Evolutionary conservation across 257 asterid genomes (phyloP).

Genomic region (Phtheirospermum japonicum): DNA sequence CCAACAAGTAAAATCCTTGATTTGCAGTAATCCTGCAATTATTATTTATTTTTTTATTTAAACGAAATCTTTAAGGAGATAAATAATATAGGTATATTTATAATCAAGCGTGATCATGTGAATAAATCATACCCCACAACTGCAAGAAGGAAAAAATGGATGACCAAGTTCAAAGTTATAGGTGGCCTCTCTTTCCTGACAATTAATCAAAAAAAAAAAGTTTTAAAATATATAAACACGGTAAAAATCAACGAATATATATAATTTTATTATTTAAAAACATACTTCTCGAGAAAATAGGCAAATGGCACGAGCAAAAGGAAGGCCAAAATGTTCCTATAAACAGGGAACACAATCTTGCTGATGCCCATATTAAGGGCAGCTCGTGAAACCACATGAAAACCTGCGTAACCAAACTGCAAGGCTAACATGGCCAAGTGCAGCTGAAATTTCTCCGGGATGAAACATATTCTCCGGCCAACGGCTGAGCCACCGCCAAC

Average conservation of each 20-base stretch:
- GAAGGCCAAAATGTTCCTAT: constrained; percentile 89
- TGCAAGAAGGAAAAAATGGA: constrained; percentile 92
- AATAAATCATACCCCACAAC: constrained; percentile 63
- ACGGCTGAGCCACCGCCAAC: constrained; percentile 36
- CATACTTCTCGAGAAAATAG: constrained; percentile 89
- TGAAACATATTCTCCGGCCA: constrained; percentile 55
- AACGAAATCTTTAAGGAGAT: neutral
- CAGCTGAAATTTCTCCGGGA: constrained; percentile 84
- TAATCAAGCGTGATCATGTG: neutral
- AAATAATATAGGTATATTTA: too few species aligned
- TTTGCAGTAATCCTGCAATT: constrained; percentile 81
- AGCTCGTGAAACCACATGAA: constrained; percentile 85
- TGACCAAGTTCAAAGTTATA: constrained; percentile 53
- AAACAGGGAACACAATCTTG: constrained; percentile 93
- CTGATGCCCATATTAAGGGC: constrained; percentile 99
- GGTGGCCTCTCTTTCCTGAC: constrained; percentile 95
- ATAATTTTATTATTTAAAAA: neutral
- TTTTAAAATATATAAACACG: neutral
- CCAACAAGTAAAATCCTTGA: constrained; percentile 92
- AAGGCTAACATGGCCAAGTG: constrained; percentile 83
- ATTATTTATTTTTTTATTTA: neutral
- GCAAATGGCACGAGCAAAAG: constrained; percentile 91
- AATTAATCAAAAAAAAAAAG: neutral
- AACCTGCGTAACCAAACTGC: constrained; percentile 98
- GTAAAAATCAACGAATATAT: too few species aligned